These are phyloP conservation scores for Thermoascus crustaceus DNA, from an alignment of 2,329 filamentous ascomycete species.

Conservation along the genomic window DNA sequence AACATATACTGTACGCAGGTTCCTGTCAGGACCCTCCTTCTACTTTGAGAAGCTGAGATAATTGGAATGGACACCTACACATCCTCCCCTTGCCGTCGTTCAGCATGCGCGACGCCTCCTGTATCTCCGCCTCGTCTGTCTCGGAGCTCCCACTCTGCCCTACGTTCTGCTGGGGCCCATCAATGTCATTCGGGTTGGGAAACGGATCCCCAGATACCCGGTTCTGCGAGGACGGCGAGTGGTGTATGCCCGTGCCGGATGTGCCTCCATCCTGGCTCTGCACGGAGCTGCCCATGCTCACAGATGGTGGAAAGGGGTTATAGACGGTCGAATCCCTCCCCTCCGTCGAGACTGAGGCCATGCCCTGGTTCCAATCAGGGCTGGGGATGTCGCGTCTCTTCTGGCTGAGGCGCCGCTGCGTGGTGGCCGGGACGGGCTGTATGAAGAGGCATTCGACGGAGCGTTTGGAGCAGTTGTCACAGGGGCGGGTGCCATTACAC, in stretches of 20 bases:
- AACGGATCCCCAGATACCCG: constrained; percentile 7
- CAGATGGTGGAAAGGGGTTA: neutral
- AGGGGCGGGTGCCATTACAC: constrained; percentile 54
- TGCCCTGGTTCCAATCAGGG: neutral
- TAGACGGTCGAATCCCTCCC: neutral
- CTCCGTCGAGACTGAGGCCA: neutral
- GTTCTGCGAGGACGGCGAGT: constrained; percentile 3
- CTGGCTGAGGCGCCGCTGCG: neutral
- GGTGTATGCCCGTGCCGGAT: neutral
- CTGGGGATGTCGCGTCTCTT: neutral
- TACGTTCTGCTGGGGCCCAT: neutral
- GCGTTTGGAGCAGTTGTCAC: constrained; percentile 51
- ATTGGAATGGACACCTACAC: constrained; percentile 9
- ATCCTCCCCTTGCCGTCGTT: constrained; percentile 50
- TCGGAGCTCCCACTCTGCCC: constrained; percentile 6
- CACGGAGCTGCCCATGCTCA: neutral
- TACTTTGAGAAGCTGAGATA: neutral
- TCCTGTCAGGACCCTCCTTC: constrained; percentile 1
- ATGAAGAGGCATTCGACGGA: constrained; percentile 39
- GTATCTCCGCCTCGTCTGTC: constrained; percentile 13
- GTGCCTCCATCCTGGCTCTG: neutral
- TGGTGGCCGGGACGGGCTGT: constrained; percentile 32
- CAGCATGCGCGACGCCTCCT: constrained; percentile 56
- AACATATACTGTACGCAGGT: constrained; percentile 46
- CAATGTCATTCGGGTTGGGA: constrained; percentile 3